phyloP scores from a whole-genome alignment of 2,329 filamentous ascomycete species.

The Penicillium oxalicum region DNA sequence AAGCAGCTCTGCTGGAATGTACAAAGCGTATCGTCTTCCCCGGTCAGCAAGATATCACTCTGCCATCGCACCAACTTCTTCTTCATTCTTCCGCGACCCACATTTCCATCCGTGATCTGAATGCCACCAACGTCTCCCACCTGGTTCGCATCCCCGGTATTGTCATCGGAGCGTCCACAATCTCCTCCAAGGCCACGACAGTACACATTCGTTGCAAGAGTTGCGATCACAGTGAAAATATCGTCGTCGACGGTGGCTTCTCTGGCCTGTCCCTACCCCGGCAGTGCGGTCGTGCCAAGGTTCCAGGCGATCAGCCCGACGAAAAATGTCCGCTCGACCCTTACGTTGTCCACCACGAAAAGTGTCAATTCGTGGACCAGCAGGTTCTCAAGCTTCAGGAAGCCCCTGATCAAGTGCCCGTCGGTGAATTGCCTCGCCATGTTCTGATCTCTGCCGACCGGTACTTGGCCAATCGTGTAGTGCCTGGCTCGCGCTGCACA shows the following conservation, averaged over 20 bases:
- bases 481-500: constrained; percentile 89
- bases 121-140: constrained; percentile 84
- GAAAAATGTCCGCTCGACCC: constrained; percentile 86
- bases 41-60: constrained; percentile 57
- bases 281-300: constrained; percentile 60
- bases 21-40: constrained; percentile 92
- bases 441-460: constrained; percentile 95
- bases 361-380: constrained; percentile 91
- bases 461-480: constrained; percentile 90
- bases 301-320: constrained; percentile 57
- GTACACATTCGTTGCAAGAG: constrained; percentile 83
- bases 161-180: constrained; percentile 91
- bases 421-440: constrained; percentile 89
- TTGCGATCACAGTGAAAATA: constrained; percentile 65
- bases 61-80: constrained; percentile 90
- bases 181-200: constrained; percentile 89
- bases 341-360: constrained; percentile 93
- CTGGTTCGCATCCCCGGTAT: constrained; percentile 97
- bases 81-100: constrained; percentile 87
- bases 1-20: constrained; percentile 80
- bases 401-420: constrained; percentile 92
- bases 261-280: constrained; percentile 78
- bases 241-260: constrained; percentile 79
- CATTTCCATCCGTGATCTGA: constrained; percentile 88
- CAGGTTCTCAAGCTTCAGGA: constrained; percentile 98